Evolutionary conservation across 139 green algal species (phyloP).

Genomic region (Tetradesmus obliquus): DNA sequence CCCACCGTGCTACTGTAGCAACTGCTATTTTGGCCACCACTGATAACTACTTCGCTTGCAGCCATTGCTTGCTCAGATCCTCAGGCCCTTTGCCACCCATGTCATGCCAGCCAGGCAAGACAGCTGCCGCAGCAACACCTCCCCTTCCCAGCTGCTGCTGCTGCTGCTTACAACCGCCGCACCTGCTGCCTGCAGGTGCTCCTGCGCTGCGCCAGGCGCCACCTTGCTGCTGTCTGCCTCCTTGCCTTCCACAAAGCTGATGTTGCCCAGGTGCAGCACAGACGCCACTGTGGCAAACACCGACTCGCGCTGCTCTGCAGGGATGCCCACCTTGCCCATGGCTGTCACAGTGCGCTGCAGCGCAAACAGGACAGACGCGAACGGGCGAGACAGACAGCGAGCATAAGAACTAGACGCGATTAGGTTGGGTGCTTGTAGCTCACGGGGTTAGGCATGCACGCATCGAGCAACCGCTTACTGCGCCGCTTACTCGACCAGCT

Average conservation of each 20-base stretch:
- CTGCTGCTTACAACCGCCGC: background rate
- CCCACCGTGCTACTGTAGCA: too few species aligned
- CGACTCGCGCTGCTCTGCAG: constrained; percentile 75
- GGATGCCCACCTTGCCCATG: constrained; percentile 97
- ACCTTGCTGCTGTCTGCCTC: constrained; percentile 43
- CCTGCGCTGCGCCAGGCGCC: background rate
- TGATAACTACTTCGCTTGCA: too few species aligned
- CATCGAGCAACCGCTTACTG: background rate
- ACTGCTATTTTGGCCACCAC: too few species aligned
- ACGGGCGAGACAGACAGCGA: background rate
- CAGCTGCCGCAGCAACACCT: too few species aligned
- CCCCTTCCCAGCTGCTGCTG: too few species aligned
- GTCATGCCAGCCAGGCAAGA: too few species aligned
- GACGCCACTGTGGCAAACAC: constrained; percentile 91
- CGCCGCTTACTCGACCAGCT: background rate
- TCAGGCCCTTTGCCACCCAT: too few species aligned
- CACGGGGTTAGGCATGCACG: background rate
- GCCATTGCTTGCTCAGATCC: too few species aligned
- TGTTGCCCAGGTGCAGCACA: constrained; percentile 97
- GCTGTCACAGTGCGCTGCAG: constrained; percentile 83
- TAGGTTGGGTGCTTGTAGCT: background rate
- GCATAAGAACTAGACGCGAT: too few species aligned
- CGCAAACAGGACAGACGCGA: background rate
- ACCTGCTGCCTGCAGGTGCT: constrained; percentile 53
- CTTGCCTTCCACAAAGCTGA: constrained; percentile 78